Percentiles rank a stretch among this genome's conserved stretches.
phyloP scores from a whole-genome alignment of 208 protist species.

The Kentomonas sorsogonicus region DNA sequence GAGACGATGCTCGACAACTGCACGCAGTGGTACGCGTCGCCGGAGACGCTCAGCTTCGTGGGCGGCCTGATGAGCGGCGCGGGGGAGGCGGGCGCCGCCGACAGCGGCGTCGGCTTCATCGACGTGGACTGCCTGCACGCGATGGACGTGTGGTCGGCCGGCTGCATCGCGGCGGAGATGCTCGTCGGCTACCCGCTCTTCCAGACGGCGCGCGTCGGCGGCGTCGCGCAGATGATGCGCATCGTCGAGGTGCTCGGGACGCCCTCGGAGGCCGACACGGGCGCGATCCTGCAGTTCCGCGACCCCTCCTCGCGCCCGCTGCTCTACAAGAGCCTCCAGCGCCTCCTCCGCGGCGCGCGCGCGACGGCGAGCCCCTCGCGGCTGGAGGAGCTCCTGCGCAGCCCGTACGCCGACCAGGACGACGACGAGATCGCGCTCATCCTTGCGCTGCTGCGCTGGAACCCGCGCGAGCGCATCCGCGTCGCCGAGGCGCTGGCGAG shows the following conservation, averaged over 20 bases:
- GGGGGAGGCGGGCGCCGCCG: no score
- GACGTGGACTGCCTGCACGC: constrained; percentile 67
- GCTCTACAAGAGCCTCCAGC: constrained; percentile 33
- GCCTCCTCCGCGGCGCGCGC: constrained; percentile 10
- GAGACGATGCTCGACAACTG: constrained; percentile 74
- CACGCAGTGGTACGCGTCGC: constrained; percentile 97
- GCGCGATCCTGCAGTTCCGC: constrained; percentile 52
- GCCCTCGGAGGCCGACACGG: constrained; percentile 72
- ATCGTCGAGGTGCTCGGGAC: constrained; percentile 88
- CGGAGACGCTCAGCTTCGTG: constrained; percentile 95
- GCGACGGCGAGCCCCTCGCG: constrained; percentile 1
- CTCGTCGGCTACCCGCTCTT: constrained; percentile 71
- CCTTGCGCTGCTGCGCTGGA: constrained; percentile 52
- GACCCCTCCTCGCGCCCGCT: constrained; percentile 32
- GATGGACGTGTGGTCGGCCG: constrained; percentile 89
- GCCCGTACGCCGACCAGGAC: constrained; percentile 62
- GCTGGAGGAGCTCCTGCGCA: constrained; percentile 39
- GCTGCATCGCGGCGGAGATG: constrained; percentile 90
- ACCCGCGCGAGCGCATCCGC: constrained; percentile 67
- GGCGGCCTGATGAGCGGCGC: no score
- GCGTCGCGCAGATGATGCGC: constrained; percentile 87
- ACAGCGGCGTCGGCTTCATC: constrained; percentile 70
- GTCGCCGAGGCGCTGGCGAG: constrained; percentile 66
- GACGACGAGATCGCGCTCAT: constrained; percentile 73
- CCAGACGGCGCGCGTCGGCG: constrained; percentile 84